A percentile compares a stretch with the other conserved stretches of the same genome.
These are phyloP conservation scores for Geotrichum reessii DNA, from an alignment of 1,139 yeast genomes.

Conservation along the genomic window DNA sequence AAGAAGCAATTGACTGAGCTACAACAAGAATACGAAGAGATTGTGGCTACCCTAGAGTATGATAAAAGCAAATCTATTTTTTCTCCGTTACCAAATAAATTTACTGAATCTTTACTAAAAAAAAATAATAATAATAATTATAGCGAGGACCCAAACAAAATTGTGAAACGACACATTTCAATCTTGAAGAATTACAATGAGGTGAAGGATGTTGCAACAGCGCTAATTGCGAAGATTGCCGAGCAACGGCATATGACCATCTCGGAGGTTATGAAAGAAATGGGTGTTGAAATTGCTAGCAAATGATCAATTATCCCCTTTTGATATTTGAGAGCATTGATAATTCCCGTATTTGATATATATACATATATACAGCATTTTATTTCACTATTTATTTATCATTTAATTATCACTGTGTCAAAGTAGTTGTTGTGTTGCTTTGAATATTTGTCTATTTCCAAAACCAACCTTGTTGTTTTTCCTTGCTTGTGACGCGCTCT, in stretches of 20 bases:
- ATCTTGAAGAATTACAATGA: slow-evolving; percentile 17
- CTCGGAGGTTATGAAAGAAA: slow-evolving; percentile 15
- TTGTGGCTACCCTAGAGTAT: slow-evolving; percentile 10
- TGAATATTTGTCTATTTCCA: too few species aligned
- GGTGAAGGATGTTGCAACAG: slow-evolving; percentile 15
- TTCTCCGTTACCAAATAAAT: too few species aligned
- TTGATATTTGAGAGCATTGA: too few species aligned
- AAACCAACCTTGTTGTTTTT: slow-evolving; percentile 28
- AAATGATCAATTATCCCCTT: neutral
- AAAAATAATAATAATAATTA: too few species aligned
- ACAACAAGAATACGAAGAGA: slow-evolving; percentile 9
- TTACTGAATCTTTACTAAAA: too few species aligned
- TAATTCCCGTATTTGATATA: too few species aligned
- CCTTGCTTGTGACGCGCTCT: slow-evolving; percentile 23
- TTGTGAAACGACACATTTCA: slow-evolving; percentile 15
- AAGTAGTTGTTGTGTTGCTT: too few species aligned
- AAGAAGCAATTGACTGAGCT: slow-evolving; percentile 7
- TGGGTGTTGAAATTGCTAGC: slow-evolving; percentile 13
- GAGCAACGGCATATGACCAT: slow-evolving; percentile 17
- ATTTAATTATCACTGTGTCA: neutral
- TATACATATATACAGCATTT: neutral
- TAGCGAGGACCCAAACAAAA: slow-evolving; percentile 15
- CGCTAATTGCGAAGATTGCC: slow-evolving; percentile 17
- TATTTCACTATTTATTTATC: neutral
- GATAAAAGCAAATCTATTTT: neutral